Evolutionary conservation across 208 protist species (phyloP).

Genomic region (Leishmania martiniquensis): DNA sequence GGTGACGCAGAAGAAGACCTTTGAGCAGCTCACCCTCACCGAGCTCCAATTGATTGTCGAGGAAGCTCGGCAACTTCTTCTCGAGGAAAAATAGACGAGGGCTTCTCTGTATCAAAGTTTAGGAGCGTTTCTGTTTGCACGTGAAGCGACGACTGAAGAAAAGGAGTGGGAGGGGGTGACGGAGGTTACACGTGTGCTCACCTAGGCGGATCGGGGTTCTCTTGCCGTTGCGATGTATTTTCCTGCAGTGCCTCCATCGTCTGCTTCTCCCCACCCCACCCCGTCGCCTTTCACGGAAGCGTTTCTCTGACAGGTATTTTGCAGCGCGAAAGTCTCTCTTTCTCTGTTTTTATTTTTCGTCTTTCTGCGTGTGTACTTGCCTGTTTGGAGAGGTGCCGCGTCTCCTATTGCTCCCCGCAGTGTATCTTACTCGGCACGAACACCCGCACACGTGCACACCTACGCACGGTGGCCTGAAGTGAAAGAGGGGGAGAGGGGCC

Average conservation of each 20-base stretch:
- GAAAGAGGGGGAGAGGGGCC: too few species aligned
- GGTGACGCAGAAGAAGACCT: constrained; percentile 49
- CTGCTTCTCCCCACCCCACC: neutral
- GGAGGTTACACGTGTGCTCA: too few species aligned
- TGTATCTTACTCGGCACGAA: too few species aligned
- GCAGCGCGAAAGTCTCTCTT: neutral
- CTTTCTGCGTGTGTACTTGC: neutral
- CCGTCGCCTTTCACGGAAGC: too few species aligned
- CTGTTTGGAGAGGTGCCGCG: too few species aligned
- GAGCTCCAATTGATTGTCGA: constrained; percentile 73
- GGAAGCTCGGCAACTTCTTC: constrained; percentile 45
- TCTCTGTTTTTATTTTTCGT: neutral
- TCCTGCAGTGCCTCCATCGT: neutral
- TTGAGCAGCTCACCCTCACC: constrained; percentile 60
- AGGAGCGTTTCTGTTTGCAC: neutral
- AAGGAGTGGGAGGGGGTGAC: neutral
- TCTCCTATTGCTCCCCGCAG: too few species aligned
- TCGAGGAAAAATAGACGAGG: neutral
- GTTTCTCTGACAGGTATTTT: too few species aligned
- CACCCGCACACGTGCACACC: too few species aligned
- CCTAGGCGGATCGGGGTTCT: too few species aligned
- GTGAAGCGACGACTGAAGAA: neutral
- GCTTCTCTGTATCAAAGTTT: neutral
- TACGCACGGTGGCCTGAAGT: too few species aligned
- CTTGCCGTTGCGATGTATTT: too few species aligned